Evolutionary conservation across 164 flowering plant genomes (phyloP).

Genomic region (Magnolia officinalis): DNA sequence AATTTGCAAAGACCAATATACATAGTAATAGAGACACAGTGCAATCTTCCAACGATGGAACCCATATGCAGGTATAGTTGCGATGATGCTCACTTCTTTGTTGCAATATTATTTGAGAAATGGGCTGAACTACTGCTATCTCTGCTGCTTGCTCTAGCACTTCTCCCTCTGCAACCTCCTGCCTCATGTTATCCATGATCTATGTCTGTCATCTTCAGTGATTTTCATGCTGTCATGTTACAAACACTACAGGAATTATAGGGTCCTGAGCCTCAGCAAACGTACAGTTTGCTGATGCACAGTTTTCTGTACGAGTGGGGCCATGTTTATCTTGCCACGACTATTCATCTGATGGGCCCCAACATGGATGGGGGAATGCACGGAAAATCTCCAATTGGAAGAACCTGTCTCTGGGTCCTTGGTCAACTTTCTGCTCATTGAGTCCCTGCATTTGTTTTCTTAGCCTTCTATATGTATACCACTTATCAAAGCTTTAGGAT

Average conservation of each 20-base stretch:
- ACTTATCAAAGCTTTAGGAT: neutral
- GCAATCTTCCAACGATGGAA: slow-evolving; percentile 41
- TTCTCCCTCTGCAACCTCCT: neutral
- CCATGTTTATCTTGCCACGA: no score
- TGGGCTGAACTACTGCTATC: neutral
- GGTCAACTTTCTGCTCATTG: neutral
- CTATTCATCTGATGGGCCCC: no score
- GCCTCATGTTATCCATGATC: neutral
- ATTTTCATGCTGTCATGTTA: no score
- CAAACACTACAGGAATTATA: no score
- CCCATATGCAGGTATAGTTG: neutral
- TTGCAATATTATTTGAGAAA: neutral
- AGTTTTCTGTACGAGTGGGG: no score
- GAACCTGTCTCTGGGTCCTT: no score
- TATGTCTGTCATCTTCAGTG: no score
- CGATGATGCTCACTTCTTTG: neutral
- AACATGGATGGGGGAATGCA: no score
- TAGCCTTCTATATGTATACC: neutral
- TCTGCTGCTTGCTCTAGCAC: neutral
- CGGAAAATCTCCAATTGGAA: no score
- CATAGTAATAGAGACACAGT: slow-evolving; percentile 39
- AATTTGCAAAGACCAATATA: slow-evolving; percentile 34
- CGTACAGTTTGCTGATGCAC: no score
- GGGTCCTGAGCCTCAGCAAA: no score
- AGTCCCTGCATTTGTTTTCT: neutral